Evolutionary conservation across 768 basidiomycete genomes (phyloP).

Genomic region (Lentinula sp.): DNA sequence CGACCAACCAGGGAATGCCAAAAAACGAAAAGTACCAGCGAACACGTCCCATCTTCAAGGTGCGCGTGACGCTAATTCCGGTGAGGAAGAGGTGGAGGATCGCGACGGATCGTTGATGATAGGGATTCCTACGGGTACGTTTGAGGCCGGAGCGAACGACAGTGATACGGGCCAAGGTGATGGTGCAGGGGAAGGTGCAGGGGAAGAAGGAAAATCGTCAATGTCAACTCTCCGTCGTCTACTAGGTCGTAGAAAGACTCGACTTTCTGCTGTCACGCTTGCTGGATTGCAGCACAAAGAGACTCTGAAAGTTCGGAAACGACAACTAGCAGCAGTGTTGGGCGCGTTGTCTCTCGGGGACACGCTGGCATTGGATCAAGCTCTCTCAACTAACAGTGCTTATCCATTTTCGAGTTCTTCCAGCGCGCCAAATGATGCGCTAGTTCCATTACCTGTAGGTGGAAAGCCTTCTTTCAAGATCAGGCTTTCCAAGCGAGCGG

Average conservation of each 20-base stretch:
- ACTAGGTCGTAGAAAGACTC: conserved; percentile 37
- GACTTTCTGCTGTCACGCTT: conserved; percentile 44
- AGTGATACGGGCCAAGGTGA: background rate
- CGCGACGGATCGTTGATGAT: conserved; percentile 4
- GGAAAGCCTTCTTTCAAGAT: conserved; percentile 25
- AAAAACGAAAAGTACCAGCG: conserved; percentile 83
- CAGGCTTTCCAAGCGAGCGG: conserved; percentile 50
- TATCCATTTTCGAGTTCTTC: background rate
- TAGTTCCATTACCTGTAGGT: background rate
- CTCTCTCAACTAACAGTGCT: background rate
- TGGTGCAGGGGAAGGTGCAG: background rate
- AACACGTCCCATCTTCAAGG: conserved; percentile 47
- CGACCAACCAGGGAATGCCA: conserved; percentile 78
- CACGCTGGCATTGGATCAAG: conserved; percentile 16
- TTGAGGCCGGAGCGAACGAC: background rate
- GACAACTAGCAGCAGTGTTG: conserved; percentile 66
- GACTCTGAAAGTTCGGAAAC: conserved; percentile 58
- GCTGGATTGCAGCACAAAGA: conserved; percentile 76
- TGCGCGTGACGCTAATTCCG: conserved; percentile 30
- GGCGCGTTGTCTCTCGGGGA: conserved; percentile 47
- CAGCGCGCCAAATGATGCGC: background rate
- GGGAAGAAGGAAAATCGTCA: conserved; percentile 5
- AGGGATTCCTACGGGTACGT: background rate
- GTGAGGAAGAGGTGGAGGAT: conserved; percentile 21
- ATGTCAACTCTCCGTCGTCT: conserved; percentile 9